Evolutionary conservation across 176 grass and related monocot genomes (phyloP), one percentile per base, ranked within the genome.

Genomic region (Cenchrus fungigraminus): DNA sequence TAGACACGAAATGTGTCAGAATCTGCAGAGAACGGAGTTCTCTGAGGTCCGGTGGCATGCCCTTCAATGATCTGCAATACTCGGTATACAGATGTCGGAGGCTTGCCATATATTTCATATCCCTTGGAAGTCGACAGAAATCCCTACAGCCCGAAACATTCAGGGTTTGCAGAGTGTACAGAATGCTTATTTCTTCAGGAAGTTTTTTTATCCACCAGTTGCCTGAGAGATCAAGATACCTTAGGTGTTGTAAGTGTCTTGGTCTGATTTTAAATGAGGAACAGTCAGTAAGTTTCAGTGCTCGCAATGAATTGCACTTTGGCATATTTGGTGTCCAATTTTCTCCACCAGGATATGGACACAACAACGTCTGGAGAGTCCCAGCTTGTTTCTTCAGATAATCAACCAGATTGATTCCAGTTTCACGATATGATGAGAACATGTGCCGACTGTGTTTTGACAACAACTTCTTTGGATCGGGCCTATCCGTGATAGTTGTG

Each of bases 91-190:
- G 45, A n/a, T 50, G 69, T 1, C 70, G 45, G 12, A 51, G 70
- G 22, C 70, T 73, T 29, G 22, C n/a, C 89, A 87, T 76, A 53
- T 68, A 80, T 54, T 67, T 77, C 85, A 91, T 91, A 46, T 86
- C 59, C 31, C 78, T 64, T 74, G 89, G 89, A 61, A 85, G 74
- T 14, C 0, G 40, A 40, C 1, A 7, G 62, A 85, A 74, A 0
- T 0, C 0, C 0, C 0, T 0, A 14, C 75, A 79, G 2, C 0
- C 0, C 1, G 43, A 25, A 71, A 85, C 6, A 4, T 78, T 67
- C 52, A 76, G 20, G 0, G 82, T 65, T 10, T 84, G 46, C 19
- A 84, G 20, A 65, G 44, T 65, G 6, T 84, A 84, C 17, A 84
- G 0, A n/a, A 65, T 28, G 19, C 71, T 54, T 53, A 75, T 84